Evolutionary conservation across 306 rosid genomes (phyloP), one percentile per base, ranked within the genome.

Genomic region (Glycine soja): DNA sequence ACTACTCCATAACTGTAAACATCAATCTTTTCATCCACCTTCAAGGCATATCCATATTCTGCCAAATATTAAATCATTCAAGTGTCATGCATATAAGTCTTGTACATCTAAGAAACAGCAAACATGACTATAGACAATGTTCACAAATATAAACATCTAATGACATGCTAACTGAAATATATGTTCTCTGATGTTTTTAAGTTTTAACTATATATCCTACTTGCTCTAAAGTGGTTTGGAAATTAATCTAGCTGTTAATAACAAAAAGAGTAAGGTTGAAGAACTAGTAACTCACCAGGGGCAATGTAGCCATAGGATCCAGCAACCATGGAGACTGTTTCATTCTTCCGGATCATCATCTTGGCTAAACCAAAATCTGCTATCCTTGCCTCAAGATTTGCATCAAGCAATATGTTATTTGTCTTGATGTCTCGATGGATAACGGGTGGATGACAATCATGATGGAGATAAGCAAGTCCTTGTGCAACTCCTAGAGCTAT

Each of bases 271-370:
- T 50, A 83, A 19, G 75, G 63, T 40, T 46, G 36, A 34, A 30
- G 54, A 75, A 52, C 59, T 10, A 8, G 64, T 54, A 67, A 87
- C 94, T 91, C 75, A 91, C 98, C 99, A 3, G 98, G 99, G 76
- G 98, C 99, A 70, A 95, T 93, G 90, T 95, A 95, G 75, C 99
- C 99, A 14, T 95, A 95, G 32, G 99, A 95, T 54, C 99, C 97
- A 50, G 93, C 99, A 82, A 95, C 92, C 93, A 90, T 90, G 74
- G 99, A 93, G 69, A 95, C 91, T 0, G 99, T 95, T 81, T 95
- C 98, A 50, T 95, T 95, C 86, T 92, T 95, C 56, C 87, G 76
- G 79, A 86, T 81, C 98, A 95, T 93, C 96, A 88, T 93, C 81
- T 95, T 86, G 61, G 99, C 99, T 80, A 95, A 87, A 38, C 99